Evolutionary conservation across 2,329 filamentous ascomycete genomes (phyloP).

Genomic region (Fusarium ramigenum): DNA sequence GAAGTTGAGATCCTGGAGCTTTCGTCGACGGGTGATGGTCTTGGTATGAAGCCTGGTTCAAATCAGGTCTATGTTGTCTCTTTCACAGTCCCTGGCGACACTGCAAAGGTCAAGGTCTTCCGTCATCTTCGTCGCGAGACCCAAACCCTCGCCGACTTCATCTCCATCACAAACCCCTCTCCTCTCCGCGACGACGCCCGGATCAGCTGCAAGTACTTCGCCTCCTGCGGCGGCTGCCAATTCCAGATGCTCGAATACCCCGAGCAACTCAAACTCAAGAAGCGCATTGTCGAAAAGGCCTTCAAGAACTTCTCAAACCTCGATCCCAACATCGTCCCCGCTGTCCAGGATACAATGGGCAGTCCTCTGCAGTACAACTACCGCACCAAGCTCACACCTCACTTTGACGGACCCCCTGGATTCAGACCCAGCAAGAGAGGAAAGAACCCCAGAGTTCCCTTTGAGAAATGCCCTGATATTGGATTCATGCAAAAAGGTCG

Average conservation of each 20-base stretch:
- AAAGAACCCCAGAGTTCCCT: constrained; percentile 58
- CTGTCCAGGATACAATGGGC: constrained; percentile 84
- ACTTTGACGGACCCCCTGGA: constrained; percentile 83
- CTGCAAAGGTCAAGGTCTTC: constrained; percentile 79
- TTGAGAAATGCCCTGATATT: constrained; percentile 76
- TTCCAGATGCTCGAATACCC: constrained; percentile 95
- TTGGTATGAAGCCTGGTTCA: constrained; percentile 76
- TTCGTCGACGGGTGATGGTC: constrained; percentile 91
- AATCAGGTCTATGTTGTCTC: constrained; percentile 82
- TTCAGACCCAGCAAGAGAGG: constrained; percentile 59
- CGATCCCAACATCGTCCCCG: constrained; percentile 76
- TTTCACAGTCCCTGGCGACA: constrained; percentile 88
- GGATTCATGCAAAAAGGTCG: constrained; percentile 92
- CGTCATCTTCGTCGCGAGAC: constrained; percentile 72
- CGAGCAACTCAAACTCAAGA: constrained; percentile 87
- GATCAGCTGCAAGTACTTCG: constrained; percentile 87
- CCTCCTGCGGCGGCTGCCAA: constrained; percentile 89
- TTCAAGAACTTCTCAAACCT: constrained; percentile 91
- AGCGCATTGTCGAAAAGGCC: constrained; percentile 86
- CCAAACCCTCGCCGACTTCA: constrained; percentile 83
- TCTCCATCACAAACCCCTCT: constrained; percentile 79
- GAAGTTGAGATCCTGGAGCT: constrained; percentile 84
- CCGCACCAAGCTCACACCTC: constrained; percentile 94
- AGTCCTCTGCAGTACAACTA: constrained; percentile 93
- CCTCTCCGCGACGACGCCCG: constrained; percentile 79